phyloP scores from a whole-genome alignment of 352 stramenopile species.

The Saprolegnia parasitica region DNA sequence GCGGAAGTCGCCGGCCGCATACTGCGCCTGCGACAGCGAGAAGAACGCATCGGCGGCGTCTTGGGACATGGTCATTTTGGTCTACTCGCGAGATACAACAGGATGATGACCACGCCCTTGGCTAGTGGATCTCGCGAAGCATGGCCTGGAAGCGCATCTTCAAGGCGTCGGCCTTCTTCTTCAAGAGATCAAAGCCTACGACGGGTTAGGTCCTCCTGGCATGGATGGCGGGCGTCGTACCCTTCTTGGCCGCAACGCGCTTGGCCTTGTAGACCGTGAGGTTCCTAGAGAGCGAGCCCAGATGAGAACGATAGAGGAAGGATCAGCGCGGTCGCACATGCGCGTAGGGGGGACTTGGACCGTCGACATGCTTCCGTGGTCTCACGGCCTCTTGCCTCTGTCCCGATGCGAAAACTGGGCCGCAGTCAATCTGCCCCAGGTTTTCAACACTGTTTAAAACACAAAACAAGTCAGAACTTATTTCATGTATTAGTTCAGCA shows the following conservation, averaged over 20 bases:
- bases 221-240: slow-evolving; percentile 33
- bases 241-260: slow-evolving; percentile 80
- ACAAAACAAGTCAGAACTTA: background rate
- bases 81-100: slow-evolving; percentile 53
- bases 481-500: background rate
- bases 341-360: slow-evolving; percentile 54
- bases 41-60: slow-evolving; percentile 96
- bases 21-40: slow-evolving; percentile 97
- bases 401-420: slow-evolving; percentile 4
- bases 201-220: background rate
- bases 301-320: background rate
- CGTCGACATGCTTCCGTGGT: slow-evolving; percentile 14
- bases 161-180: slow-evolving; percentile 99
- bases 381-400: background rate
- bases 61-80: slow-evolving; percentile 77
- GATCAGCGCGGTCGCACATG: slow-evolving; percentile 46
- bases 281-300: slow-evolving; percentile 43
- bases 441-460: slow-evolving; percentile 18
- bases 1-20: slow-evolving; percentile 96
- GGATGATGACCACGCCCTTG: background rate
- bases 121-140: slow-evolving; percentile 74
- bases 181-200: slow-evolving; percentile 77
- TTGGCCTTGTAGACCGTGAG: slow-evolving; percentile 83
- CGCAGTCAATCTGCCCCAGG: slow-evolving; percentile 18
- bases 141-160: slow-evolving; percentile 94